phyloP scores from a whole-genome alignment of 352 stramenopile genomes.

The Pythium plurisporium region DNA sequence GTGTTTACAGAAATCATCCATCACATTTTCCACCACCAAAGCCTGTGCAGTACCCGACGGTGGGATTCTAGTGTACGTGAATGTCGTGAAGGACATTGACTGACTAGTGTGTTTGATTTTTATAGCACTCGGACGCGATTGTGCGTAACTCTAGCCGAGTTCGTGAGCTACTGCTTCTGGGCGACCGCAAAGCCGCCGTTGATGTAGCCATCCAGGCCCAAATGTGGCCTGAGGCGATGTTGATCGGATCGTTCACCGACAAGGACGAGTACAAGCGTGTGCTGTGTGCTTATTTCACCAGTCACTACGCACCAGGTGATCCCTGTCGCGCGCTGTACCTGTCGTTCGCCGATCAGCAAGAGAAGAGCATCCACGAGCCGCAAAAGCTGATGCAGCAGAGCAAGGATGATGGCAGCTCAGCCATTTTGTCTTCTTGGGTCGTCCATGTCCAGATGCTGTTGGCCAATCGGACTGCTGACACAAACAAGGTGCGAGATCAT shows the following conservation, averaged over 20 bases:
- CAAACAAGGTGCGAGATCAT: slow-evolving; percentile 75
- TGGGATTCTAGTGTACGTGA: neutral
- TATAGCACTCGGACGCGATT: slow-evolving; percentile 49
- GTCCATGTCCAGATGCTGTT: slow-evolving; percentile 78
- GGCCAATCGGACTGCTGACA: slow-evolving; percentile 76
- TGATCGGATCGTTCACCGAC: slow-evolving; percentile 82
- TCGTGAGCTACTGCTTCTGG: slow-evolving; percentile 67
- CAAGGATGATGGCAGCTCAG: slow-evolving; percentile 35
- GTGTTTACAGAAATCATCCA: slow-evolving; percentile 32
- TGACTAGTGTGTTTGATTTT: neutral
- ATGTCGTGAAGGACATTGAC: neutral
- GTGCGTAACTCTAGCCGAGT: slow-evolving; percentile 49
- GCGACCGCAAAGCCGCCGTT: slow-evolving; percentile 71
- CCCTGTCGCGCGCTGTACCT: slow-evolving; percentile 75
- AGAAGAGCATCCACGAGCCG: slow-evolving; percentile 82
- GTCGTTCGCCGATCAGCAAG: slow-evolving; percentile 78
- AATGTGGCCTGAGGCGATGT: slow-evolving; percentile 86
- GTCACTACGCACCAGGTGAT: slow-evolving; percentile 70
- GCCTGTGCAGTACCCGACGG: slow-evolving; percentile 29
- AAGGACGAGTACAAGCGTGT: slow-evolving; percentile 86
- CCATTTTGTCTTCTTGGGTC: slow-evolving; percentile 69
- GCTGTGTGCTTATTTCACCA: slow-evolving; percentile 69
- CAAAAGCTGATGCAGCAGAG: slow-evolving; percentile 52
- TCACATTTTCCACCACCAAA: slow-evolving; percentile 44
- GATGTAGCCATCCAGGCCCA: slow-evolving; percentile 72